Conservation (phyloP, 2,329 filamentous ascomycete genomes). For the Neonectria ditissima region DNA sequence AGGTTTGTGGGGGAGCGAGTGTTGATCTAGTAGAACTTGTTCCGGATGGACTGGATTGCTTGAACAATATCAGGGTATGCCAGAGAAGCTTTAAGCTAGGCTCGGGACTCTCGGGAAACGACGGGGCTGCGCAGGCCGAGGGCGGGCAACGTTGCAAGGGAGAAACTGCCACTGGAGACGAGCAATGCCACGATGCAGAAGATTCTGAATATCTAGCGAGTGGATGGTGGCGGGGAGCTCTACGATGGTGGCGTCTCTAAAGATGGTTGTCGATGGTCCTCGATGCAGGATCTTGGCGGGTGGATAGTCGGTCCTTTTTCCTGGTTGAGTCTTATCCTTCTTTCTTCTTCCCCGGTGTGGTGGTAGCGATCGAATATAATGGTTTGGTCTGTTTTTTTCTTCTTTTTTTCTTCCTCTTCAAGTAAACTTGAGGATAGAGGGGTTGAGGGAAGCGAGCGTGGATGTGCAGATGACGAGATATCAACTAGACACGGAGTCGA, state of each 20-base stretch:
- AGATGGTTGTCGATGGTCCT: slow-evolving; percentile 2
- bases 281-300: slow-evolving; percentile 23
- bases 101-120: slow-evolving; percentile 31
- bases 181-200: slow-evolving; percentile 32
- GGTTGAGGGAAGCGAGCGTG: slow-evolving; percentile 50
- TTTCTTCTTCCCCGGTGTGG: slow-evolving; percentile 33
- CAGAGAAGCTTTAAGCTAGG: slow-evolving; percentile 28
- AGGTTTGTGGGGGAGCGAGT: slow-evolving; percentile 26
- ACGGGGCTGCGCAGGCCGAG: slow-evolving; percentile 27
- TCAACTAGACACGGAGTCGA: slow-evolving; percentile 38
- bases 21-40: slow-evolving; percentile 33
- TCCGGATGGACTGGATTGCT: slow-evolving; percentile 28
- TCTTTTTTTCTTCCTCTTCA: slow-evolving; percentile 38
- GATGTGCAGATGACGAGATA: slow-evolving; percentile 40
- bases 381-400: slow-evolving; percentile 38
- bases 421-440: slow-evolving; percentile 24
- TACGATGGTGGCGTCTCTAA: slow-evolving; percentile 32
- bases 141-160: slow-evolving; percentile 25
- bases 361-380: slow-evolving; percentile 53
- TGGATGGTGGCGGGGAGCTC: slow-evolving; percentile 35
- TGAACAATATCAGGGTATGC: slow-evolving; percentile 30
- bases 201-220: slow-evolving; percentile 33
- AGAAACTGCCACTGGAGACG: slow-evolving; percentile 26
- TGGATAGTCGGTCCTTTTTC: slow-evolving; percentile 24
- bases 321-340: slow-evolving; percentile 31